Evolutionary conservation across 495 filamentous ascomycete genomes (phyloP).

Genomic region (Hypoxylon fragiforme): DNA sequence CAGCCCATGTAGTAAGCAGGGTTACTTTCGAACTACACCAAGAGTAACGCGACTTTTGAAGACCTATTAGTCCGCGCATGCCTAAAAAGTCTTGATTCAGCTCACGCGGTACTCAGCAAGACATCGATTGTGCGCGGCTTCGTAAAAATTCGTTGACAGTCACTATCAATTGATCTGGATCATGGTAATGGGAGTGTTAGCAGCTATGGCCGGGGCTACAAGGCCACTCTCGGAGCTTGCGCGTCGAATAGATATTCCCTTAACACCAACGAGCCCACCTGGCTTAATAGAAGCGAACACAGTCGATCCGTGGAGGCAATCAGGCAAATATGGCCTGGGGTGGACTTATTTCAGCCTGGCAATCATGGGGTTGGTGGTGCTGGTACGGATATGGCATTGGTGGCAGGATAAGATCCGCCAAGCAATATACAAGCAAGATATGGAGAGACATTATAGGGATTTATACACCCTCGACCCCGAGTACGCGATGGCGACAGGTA

Average conservation of each 20-base stretch:
- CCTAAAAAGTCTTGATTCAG: not conserved
- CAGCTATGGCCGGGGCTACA: conserved; percentile 32
- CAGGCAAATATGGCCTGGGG: conserved; percentile 85
- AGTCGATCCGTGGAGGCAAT: conserved; percentile 75
- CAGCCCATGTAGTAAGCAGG: conserved; percentile 20
- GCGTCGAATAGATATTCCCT: conserved; percentile 75
- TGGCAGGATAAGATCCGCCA: conserved; percentile 88
- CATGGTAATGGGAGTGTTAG: conserved; percentile 17
- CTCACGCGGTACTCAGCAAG: conserved; percentile 6
- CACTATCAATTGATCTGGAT: not conserved
- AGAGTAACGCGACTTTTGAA: conserved; percentile 3
- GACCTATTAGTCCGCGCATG: conserved; percentile 1
- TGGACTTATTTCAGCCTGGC: conserved; percentile 85
- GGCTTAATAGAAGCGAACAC: conserved; percentile 73
- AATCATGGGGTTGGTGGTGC: conserved; percentile 62
- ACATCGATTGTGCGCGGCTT: conserved; percentile 11
- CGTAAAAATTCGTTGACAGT: not conserved
- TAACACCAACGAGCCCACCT: conserved; percentile 68
- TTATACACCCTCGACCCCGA: conserved; percentile 59
- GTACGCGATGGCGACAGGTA: conserved; percentile 66
- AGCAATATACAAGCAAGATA: conserved; percentile 76
- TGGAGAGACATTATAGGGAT: conserved; percentile 58
- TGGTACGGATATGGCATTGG: conserved; percentile 75
- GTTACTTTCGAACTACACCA: not conserved
- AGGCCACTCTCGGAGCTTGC: conserved; percentile 50